Conservation (phyloP, 805 yeast species). For the Candida sithepensis region DNA sequence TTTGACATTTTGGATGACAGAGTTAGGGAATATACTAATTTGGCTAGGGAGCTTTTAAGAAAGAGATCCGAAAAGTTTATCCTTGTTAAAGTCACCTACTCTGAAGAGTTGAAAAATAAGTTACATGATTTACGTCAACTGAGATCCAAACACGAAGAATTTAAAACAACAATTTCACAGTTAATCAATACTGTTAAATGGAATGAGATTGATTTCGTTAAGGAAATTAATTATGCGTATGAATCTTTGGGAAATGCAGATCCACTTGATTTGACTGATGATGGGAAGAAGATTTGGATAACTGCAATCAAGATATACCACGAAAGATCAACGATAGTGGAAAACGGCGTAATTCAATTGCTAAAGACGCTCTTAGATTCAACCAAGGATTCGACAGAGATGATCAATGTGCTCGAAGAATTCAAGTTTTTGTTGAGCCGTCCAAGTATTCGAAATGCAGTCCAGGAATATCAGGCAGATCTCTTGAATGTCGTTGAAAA, state of each 20-base stretch:
- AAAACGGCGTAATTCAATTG: constrained; percentile 39
- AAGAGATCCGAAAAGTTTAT: constrained; percentile 70
- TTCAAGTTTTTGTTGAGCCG: constrained; percentile 47
- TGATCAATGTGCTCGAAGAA: constrained; percentile 48
- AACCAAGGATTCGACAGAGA: constrained; percentile 42
- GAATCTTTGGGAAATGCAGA: constrained; percentile 36
- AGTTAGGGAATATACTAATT: constrained; percentile 56
- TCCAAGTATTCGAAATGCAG: constrained; percentile 53
- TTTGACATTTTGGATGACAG: constrained; percentile 56
- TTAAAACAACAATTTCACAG: constrained; percentile 26
- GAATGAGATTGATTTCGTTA: constrained; percentile 17
- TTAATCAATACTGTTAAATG: constrained; percentile 5
- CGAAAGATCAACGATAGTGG: constrained; percentile 41
- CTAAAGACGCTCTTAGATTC: constrained; percentile 37
- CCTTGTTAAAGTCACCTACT: constrained; percentile 55
- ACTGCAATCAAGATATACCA: constrained; percentile 39
- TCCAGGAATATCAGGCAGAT: constrained; percentile 55
- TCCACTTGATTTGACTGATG: constrained; percentile 35
- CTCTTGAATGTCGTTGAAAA: constrained; percentile 45
- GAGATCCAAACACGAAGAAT: constrained; percentile 50
- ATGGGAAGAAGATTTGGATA: constrained; percentile 40
- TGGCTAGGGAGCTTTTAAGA: constrained; percentile 72
- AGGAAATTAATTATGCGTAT: constrained; percentile 40
- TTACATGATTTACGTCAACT: constrained; percentile 42
- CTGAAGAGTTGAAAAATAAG: constrained; percentile 38